Evolutionary conservation across 2,329 filamentous ascomycete species (phyloP), one percentile per base, ranked within the genome.

Genomic region (Scedosporium minutisporum): DNA sequence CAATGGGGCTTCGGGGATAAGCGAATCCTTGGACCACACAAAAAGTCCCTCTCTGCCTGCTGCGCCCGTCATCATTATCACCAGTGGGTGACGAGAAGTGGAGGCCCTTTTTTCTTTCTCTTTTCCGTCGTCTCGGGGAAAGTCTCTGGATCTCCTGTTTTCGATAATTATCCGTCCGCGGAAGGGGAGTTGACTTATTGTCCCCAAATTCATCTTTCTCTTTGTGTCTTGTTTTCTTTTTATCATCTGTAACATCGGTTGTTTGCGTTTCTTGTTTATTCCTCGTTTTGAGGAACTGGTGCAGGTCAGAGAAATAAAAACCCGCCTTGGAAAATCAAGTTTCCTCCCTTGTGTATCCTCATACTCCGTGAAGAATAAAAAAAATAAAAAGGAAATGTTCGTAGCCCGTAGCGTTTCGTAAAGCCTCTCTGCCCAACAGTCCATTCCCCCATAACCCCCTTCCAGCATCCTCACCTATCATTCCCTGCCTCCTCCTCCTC

Each of bases 221-320:
- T 63, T 63, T 64, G 64, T 64, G 44, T 64, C 60, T 63, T 63
- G 51, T 65, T 63, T 64, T 64, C 64, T 66, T 65, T 67, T 67
- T 66, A 64, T 65, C 68, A 60, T 68, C 66, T 69, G 67, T 69
- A 69, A 65, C 66, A 69, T 48, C 44, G 44, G 44, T 48, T 21
- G 44, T 48, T 48, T 48, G 16, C n/a, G 16, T 21, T 7, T 48
- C 3, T 48, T 48, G 16, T 21, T 48, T n/a, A 6, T 48, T 48
- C 16, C 18, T 48, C 44, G 16, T 48, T 21, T 48, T 14, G 18
- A 48, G 44, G 44, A 48, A 18, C 18, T 21, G 44, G 44, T 48
- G 44, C 16, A 48, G 44, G 44, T 48, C 44, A n/a, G n/a, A 48
- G 9, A 48, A 48, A 5, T 48, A 2, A 57, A 29, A 57, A 29